Percentiles rank a stretch among this genome's conserved stretches.
These are phyloP conservation scores for Podospora didyma DNA, from an alignment of 495 filamentous ascomycete genomes.

Conservation along the genomic window DNA sequence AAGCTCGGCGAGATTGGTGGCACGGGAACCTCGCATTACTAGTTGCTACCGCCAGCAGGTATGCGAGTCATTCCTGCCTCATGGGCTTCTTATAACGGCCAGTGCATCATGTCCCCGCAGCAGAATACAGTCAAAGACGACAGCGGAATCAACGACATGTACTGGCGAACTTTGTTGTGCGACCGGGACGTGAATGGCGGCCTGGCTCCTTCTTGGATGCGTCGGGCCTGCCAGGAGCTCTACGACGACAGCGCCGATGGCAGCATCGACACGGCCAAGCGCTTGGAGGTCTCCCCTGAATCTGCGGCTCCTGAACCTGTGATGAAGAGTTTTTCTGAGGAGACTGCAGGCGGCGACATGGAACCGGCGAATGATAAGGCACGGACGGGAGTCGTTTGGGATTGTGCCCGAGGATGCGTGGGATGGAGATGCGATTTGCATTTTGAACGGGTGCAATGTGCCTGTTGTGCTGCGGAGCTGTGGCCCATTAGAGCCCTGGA, in stretches of 20 bases:
- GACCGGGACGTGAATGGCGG: background rate
- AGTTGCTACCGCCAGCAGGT: background rate
- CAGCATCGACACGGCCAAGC: background rate
- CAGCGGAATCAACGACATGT: background rate
- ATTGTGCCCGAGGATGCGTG: background rate
- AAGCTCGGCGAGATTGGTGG: background rate
- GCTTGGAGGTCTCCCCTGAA: background rate
- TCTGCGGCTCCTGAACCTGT: background rate
- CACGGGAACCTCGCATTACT: background rate
- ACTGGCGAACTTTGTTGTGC: background rate
- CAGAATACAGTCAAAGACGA: background rate
- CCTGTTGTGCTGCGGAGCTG: no score
- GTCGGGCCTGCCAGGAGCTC: no score
- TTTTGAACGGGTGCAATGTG: no score
- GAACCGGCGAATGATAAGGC: background rate
- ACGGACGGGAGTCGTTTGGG: background rate
- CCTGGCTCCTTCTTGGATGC: background rate
- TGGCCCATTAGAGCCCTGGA: no score
- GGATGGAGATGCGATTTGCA: background rate
- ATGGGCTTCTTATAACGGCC: background rate
- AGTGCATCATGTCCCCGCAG: background rate
- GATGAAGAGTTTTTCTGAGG: background rate
- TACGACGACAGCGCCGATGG: background rate
- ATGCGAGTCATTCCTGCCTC: background rate
- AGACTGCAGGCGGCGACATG: background rate